Evolutionary conservation across 768 basidiomycete species (phyloP).

Genomic region (Tricholoma sp.): DNA sequence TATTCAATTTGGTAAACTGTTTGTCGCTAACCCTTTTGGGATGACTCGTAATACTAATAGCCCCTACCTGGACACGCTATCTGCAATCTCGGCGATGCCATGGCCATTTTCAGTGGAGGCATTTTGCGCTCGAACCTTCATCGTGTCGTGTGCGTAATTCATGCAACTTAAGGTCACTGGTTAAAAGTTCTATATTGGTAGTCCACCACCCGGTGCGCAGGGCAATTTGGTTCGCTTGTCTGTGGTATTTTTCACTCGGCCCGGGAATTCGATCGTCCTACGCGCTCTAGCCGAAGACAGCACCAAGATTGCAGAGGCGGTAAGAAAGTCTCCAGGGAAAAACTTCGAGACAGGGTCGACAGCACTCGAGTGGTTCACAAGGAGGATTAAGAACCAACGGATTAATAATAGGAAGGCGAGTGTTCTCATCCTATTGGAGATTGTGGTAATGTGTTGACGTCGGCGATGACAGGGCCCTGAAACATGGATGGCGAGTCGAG

Average conservation of each 20-base stretch:
- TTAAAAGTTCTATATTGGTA: constrained; percentile 17
- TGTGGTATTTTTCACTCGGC: constrained; percentile 63
- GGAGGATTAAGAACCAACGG: constrained; percentile 40
- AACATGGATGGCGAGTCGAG: constrained; percentile 43
- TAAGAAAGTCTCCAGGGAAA: constrained; percentile 29
- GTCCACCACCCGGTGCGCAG: constrained; percentile 58
- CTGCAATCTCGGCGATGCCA: constrained; percentile 41
- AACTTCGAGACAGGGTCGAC: constrained; percentile 33
- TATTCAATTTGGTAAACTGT: not conserved
- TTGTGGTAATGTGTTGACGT: not conserved
- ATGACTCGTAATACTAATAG: constrained; percentile 14
- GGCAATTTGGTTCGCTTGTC: constrained; percentile 53
- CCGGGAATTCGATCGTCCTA: constrained; percentile 47
- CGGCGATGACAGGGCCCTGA: constrained; percentile 31
- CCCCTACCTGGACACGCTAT: constrained; percentile 50
- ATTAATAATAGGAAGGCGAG: constrained; percentile 38
- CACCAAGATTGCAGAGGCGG: constrained; percentile 42
- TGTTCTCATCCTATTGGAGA: not conserved
- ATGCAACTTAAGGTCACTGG: not conserved
- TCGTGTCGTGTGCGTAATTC: constrained; percentile 12
- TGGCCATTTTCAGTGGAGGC: constrained; percentile 16
- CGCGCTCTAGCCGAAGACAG: constrained; percentile 50
- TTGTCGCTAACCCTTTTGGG: not conserved
- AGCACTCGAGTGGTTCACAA: constrained; percentile 38
- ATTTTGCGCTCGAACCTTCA: constrained; percentile 19